A percentile compares a stretch with the other conserved stretches of the same genome.
These are phyloP conservation scores for Gastrolobium bilobum DNA, from an alignment of 306 rosid genomes.

Conservation along the genomic window DNA sequence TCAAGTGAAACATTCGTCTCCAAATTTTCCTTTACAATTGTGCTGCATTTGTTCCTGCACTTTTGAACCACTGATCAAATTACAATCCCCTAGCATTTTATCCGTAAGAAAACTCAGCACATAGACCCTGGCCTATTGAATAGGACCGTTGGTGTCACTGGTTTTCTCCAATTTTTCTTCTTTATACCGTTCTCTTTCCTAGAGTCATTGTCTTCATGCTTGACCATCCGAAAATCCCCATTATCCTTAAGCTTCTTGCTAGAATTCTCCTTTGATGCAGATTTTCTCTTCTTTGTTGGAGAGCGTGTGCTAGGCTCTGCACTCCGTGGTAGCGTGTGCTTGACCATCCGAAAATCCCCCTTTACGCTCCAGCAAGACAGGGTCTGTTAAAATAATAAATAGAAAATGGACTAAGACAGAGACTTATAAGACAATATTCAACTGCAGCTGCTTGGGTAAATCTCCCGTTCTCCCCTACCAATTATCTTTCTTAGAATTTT, in stretches of 20 bases:
- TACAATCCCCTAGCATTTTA: constrained; percentile 22
- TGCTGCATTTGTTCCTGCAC: constrained; percentile 41
- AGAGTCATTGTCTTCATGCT: constrained; percentile 55
- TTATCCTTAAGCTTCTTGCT: constrained; percentile 65
- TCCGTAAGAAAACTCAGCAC: not conserved
- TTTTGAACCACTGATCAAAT: constrained; percentile 31
- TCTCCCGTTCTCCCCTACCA: not conserved
- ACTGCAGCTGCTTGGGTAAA: constrained; percentile 17
- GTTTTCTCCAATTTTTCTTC: constrained; percentile 55
- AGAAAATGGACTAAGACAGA: constrained; percentile 7
- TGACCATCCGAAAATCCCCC: constrained; percentile 81
- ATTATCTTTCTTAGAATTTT: not conserved
- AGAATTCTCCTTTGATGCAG: constrained; percentile 56
- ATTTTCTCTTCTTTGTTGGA: constrained; percentile 71
- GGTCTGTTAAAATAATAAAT: constrained; percentile 56
- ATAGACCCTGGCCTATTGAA: constrained; percentile 20
- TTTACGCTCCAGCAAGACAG: constrained; percentile 75
- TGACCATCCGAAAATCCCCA: constrained; percentile 36
- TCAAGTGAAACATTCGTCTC: constrained; percentile 20
- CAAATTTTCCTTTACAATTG: constrained; percentile 33
- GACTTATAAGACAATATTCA: constrained; percentile 4
- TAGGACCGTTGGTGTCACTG: constrained; percentile 23
- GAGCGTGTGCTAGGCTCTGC: constrained; percentile 53
- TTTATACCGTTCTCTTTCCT: constrained; percentile 53
- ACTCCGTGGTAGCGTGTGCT: constrained; percentile 81